These are phyloP conservation scores for Gentiana straminea DNA, from an alignment of 257 asterid species.

Conservation along the genomic window DNA sequence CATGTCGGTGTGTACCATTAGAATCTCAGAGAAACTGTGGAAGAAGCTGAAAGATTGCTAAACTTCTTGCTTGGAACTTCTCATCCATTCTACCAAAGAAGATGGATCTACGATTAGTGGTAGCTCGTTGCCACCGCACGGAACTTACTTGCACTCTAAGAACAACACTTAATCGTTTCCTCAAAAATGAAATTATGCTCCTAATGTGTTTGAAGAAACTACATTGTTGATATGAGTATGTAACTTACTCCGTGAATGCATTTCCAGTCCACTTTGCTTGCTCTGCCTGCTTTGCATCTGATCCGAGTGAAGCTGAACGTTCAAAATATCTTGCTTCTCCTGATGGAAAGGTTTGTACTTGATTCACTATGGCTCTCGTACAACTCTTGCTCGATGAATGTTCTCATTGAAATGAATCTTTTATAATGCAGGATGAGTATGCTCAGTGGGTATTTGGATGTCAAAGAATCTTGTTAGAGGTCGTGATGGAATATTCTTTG, in stretches of 20 bases:
- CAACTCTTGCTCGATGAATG: not conserved
- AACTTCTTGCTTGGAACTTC: slow-evolving; percentile 65
- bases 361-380: slow-evolving; percentile 2
- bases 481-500: slow-evolving; percentile 94
- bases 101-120: slow-evolving; percentile 70
- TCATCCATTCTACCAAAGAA: slow-evolving; percentile 74
- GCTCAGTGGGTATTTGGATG: slow-evolving; percentile 65
- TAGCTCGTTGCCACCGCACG: slow-evolving; percentile 56
- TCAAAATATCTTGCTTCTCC: slow-evolving; percentile 85
- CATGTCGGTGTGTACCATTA: slow-evolving; percentile 97
- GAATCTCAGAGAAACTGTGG: slow-evolving; percentile 68
- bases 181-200: slow-evolving; percentile 40
- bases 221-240: not conserved
- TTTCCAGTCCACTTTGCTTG: slow-evolving; percentile 66
- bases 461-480: slow-evolving; percentile 90
- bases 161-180: slow-evolving; percentile 70
- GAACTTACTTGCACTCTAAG: slow-evolving; percentile 90
- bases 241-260: slow-evolving; percentile 4
- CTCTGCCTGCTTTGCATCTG: slow-evolving; percentile 80
- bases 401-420: slow-evolving; percentile 12
- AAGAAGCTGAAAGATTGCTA: slow-evolving; percentile 78
- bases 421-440: slow-evolving; percentile 68
- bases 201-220: not conserved
- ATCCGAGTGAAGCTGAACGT: slow-evolving; percentile 73
- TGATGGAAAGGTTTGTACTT: slow-evolving; percentile 74